phyloP scores from a whole-genome alignment of 805 yeast species.

The Grigorovia yakushimaensis region DNA sequence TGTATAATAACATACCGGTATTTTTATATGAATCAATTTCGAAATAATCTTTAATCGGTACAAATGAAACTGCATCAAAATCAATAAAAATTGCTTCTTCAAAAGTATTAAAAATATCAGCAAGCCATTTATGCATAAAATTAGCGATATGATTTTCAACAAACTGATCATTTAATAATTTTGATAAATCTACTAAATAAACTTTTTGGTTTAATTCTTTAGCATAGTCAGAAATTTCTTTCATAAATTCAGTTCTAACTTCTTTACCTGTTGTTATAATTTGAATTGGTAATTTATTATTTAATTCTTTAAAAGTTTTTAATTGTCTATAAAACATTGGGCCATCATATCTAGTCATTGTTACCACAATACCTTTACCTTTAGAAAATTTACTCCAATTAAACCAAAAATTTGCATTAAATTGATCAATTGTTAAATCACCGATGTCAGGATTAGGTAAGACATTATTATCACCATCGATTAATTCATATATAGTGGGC shows the following conservation, averaged over 20 bases:
- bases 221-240: constrained; percentile 7
- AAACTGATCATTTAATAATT: constrained; percentile 14
- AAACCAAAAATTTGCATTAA: constrained; percentile 18
- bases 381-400: constrained; percentile 18
- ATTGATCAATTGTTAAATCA: constrained; percentile 2
- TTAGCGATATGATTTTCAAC: constrained; percentile 8
- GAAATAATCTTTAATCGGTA: constrained; percentile 30
- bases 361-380: constrained; percentile 23
- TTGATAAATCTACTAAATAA: constrained; percentile 16
- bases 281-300: constrained; percentile 24
- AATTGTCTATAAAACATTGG: constrained; percentile 17
- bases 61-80: constrained; percentile 41
- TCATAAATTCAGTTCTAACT: constrained; percentile 11
- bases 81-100: constrained; percentile 44
- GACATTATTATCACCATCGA: constrained; percentile 2
- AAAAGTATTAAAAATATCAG: constrained; percentile 47
- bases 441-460: constrained; percentile 3
- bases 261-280: constrained; percentile 22
- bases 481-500: not conserved
- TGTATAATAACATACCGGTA: constrained; percentile 23
- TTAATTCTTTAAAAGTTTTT: constrained; percentile 13
- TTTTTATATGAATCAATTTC: constrained; percentile 10
- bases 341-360: constrained; percentile 15
- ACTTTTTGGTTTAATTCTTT: constrained; percentile 15
- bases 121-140: constrained; percentile 42